Percentiles rank a stretch among this genome's conserved stretches.
These are phyloP conservation scores for Schwanniomyces polymorphus DNA, from an alignment of 805 yeast genomes.

Conservation along the genomic window DNA sequence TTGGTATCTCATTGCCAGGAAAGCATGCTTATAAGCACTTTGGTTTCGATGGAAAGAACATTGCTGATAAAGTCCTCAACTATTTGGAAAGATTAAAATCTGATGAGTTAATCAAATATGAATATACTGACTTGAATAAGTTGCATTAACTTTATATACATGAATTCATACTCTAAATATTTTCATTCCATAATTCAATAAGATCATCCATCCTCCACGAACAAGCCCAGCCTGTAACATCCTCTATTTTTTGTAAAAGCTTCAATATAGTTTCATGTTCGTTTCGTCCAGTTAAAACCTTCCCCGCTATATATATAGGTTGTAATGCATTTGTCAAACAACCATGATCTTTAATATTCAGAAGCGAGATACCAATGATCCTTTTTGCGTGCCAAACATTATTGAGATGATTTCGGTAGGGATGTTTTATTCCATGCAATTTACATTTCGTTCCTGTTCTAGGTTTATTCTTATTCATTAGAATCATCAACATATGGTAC, in stretches of 20 bases:
- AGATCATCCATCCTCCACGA: conserved; percentile 21
- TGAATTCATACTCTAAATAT: neutral
- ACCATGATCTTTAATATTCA: conserved; percentile 16
- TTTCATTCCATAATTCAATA: conserved; percentile 20
- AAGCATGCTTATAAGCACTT: conserved; percentile 26
- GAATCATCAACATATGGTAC: conserved; percentile 4
- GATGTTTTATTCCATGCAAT: neutral
- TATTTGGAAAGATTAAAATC: conserved; percentile 11
- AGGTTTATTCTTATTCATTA: conserved; percentile 2
- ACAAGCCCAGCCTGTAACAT: conserved; percentile 23
- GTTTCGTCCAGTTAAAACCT: conserved; percentile 15
- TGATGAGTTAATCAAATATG: conserved; percentile 17
- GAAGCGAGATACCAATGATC: conserved; percentile 1
- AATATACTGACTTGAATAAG: conserved; percentile 27
- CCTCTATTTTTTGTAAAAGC: conserved; percentile 19
- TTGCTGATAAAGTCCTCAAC: conserved; percentile 21
- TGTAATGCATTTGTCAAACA: conserved; percentile 21
- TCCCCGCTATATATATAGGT: conserved; percentile 23
- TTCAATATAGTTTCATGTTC: conserved; percentile 19
- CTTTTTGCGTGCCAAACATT: conserved; percentile 5
- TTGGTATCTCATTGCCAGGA: conserved; percentile 79
- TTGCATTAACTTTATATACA: neutral
- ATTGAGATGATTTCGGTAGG: conserved; percentile 1
- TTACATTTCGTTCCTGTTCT: conserved; percentile 2
- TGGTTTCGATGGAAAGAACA: conserved; percentile 22